Evolutionary conservation across 2,329 filamentous ascomycete genomes (phyloP).

Genomic region (Pseudocercospora fijiensis): DNA sequence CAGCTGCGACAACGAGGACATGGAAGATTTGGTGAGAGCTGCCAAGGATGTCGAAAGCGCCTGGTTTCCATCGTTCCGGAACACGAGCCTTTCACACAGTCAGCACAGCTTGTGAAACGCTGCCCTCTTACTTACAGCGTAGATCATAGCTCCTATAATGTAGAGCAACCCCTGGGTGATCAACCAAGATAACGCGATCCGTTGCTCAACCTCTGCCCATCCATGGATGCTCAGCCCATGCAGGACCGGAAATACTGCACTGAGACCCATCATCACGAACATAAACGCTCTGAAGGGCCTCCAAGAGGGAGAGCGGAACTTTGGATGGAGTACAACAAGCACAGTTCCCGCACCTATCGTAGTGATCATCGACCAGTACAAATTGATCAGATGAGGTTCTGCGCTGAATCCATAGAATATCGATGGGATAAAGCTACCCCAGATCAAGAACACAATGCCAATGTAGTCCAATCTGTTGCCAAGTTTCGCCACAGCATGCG

Average conservation of each 20-base stretch:
- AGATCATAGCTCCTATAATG: slow-evolving; percentile 79
- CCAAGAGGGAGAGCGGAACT: slow-evolving; percentile 80
- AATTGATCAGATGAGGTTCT: slow-evolving; percentile 60
- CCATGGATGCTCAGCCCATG: slow-evolving; percentile 73
- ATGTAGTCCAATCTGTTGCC: slow-evolving; percentile 94
- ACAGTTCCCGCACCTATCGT: slow-evolving; percentile 74
- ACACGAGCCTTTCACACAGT: slow-evolving; percentile 60
- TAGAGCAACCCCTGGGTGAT: slow-evolving; percentile 79
- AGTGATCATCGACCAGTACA: slow-evolving; percentile 78
- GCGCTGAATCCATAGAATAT: slow-evolving; percentile 85
- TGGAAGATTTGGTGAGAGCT: slow-evolving; percentile 97
- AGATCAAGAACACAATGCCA: slow-evolving; percentile 87
- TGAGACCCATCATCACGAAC: slow-evolving; percentile 85
- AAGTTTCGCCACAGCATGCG: slow-evolving; percentile 70
- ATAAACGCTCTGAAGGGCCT: slow-evolving; percentile 82
- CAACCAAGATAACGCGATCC: slow-evolving; percentile 80
- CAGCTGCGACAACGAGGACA: slow-evolving; percentile 79
- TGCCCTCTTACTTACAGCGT: slow-evolving; percentile 64
- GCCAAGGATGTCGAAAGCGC: slow-evolving; percentile 84
- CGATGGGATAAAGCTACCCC: slow-evolving; percentile 85
- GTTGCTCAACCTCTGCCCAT: slow-evolving; percentile 61
- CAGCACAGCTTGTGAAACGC: neutral
- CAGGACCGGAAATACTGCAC: slow-evolving; percentile 76
- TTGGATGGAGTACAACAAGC: slow-evolving; percentile 73
- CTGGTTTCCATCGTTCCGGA: slow-evolving; percentile 77